Evolutionary conservation across 768 basidiomycete genomes (phyloP).

Genomic region (Mycena rebaudengoi): DNA sequence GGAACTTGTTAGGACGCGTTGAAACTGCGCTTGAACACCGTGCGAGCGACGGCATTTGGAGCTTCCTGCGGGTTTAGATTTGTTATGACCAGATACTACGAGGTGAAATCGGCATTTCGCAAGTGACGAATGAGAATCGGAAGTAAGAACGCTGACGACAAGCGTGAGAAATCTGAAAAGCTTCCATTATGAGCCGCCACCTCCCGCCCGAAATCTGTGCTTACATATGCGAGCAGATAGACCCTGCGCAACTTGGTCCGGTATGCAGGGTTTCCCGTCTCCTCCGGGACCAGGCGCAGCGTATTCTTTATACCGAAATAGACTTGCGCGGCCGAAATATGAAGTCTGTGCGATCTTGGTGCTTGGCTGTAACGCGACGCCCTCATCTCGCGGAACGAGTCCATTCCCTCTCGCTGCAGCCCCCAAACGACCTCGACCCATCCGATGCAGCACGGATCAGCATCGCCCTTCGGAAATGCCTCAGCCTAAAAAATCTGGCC

Average conservation of each 20-base stretch:
- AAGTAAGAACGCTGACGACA: too few relatives aligned
- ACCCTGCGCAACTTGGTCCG: background rate
- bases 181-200: too few relatives aligned
- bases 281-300: conserved; percentile 1
- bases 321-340: background rate
- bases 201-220: conserved; percentile 12
- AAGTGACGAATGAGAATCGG: too few relatives aligned
- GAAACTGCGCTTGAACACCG: too few relatives aligned
- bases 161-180: too few relatives aligned
- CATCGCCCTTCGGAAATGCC: background rate
- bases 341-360: background rate
- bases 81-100: too few relatives aligned
- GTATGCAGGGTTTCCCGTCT: conserved; percentile 1
- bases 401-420: background rate
- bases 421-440: background rate
- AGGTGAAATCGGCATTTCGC: too few relatives aligned
- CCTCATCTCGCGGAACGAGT: conserved; percentile 9
- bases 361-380: background rate
- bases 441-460: background rate
- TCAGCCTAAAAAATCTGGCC: background rate
- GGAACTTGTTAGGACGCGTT: too few relatives aligned
- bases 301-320: background rate
- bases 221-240: background rate
- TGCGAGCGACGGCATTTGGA: too few relatives aligned
- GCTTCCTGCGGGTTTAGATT: too few relatives aligned